Base-by-base conservation (phyloP, 345 rosid genomes). In the Hypericum androsaemum region DNA sequence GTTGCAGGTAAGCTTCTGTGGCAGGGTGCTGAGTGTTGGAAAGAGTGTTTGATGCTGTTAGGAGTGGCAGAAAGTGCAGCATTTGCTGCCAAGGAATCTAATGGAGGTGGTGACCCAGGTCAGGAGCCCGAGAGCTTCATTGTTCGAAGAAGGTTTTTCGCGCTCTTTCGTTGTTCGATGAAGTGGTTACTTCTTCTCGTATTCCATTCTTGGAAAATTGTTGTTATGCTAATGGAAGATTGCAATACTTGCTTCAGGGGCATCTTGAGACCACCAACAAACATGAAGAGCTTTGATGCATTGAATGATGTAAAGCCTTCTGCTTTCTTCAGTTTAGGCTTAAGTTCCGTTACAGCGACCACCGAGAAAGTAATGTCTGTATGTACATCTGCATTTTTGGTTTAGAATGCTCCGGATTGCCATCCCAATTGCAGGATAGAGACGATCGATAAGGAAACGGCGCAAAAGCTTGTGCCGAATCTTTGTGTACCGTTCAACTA, bases 1-100 rank as follows among this genome's bases (percentile, higher is more conserved):
- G 32, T 4, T 50, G 67, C 69, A 90, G 98, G 69, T 6, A 90
- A 82, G 68, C 84, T 76, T 61, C 81, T 86, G 50, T 90, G 98
- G 98, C 79, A 63, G 57, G 94, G 96, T 41, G 78, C 77, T 46
- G 83, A 86, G 64, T 86, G 95, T 63, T 90, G 94, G 95, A 77
- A 73, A 53, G 94, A 90, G 41, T 77, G 83, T 67, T 60, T 82
- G 43, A 72, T 65, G 66, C 95, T 86, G 49, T 63, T 90, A 64
- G 73, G 70, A 55, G 48, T 76, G 60, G 95, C 96, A 0, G 89
- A 90, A 64, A 62, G 68, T 42, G 83, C 84, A 3, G 67, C 68
- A 53, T 41, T 67, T 46, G 28, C 7, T 41, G 71, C 73, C 12
- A 50, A 42, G 43, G 63, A 64, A 10, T 64, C 75, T 10, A 60